Evolutionary conservation across 306 rosid genomes (phyloP).

Genomic region (Cucumis sativus): Cucumber_9930_V3 NC_026660.2:20268501-20269000

Average conservation of each 20-base stretch:
- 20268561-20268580: not conserved
- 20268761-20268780: not conserved
- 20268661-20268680: not conserved
- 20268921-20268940: not conserved
- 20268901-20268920: not conserved
- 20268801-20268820: not conserved
- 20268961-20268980: conserved; percentile 85
- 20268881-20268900: not conserved
- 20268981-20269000: conserved; percentile 82
- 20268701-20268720: not conserved
- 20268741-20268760: not conserved
- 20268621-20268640: not conserved
- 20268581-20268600: not conserved
- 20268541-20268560: not conserved
- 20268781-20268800: not conserved
- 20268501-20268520: not conserved
- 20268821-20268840: not conserved
- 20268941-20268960: not conserved
- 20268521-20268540: not conserved
- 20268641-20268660: not conserved
- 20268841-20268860: not conserved
- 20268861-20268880: not conserved
- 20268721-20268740: not conserved
- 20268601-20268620: not conserved
- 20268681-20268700: not conserved